Base-by-base conservation (phyloP, 2,329 filamentous ascomycete genomes). In the Cladosporium phlei region DNA sequence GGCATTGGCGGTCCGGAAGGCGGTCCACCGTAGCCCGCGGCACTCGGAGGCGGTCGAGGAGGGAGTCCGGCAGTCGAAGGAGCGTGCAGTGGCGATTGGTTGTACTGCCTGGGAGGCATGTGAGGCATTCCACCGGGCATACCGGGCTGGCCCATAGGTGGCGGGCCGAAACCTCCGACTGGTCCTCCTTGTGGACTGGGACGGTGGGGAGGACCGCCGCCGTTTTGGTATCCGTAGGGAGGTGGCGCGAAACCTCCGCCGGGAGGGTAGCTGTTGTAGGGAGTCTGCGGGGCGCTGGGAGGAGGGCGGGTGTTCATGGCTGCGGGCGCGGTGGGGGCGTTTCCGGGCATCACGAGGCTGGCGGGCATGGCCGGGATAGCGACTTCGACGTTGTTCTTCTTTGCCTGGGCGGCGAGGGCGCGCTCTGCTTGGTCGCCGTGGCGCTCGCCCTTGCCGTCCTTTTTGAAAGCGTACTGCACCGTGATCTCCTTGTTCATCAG, bases 391-490 rank as follows among this genome's bases (percentile, higher is more conserved):
- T 95, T 95, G 67, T 96, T 88, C 65, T 90, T 91, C 70, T 91
- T 91, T 48, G 90, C 93, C 69, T 96, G 87, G 21, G 86, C 83
- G 22, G 93, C 93, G 37, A 98, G 79, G 73, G 88, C 86, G 61
- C 93, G 78, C 70, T 98, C 93, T 22, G 93, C 93, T 58, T 89
- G 80, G 65, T 98, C 93, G 59, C 93, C 93, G 64, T 98, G 93
- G 49, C 93, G 78, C 71, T 97, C 91, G 58, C 91, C 91, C 71
- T 95, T 95, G 57, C 93, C 93, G 62, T 98, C 93, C 70, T 97
- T 97, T 77, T 98, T 98, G 78, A 95, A 97, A 29, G 93, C 93
- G 67, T 97, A 98, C 69, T 97, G 91, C 34, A 98, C 93, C 2
- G 86, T 87, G 58, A 97, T 85, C 67, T 95, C 87, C 72, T 95